Percentiles rank a stretch among this genome's conserved stretches.
These are phyloP conservation scores for Talaromyces verruculosus DNA, from an alignment of 2,329 filamentous ascomycete genomes.

Conservation along the genomic window DNA sequence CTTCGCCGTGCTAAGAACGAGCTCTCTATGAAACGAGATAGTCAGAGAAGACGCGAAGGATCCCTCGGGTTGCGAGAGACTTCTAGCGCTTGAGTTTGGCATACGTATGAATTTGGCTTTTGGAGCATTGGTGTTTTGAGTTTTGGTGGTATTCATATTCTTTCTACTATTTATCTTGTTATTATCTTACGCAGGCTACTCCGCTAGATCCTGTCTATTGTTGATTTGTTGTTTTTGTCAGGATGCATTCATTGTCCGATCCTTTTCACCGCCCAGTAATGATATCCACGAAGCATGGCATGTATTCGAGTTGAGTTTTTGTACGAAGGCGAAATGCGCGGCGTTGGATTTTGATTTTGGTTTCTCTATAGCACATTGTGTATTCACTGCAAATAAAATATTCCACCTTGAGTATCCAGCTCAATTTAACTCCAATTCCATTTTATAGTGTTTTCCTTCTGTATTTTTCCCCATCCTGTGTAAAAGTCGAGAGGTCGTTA, in stretches of 20 bases:
- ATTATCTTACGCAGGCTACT: background rate
- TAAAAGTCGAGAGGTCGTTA: background rate
- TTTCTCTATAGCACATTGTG: background rate
- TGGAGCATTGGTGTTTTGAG: slow-evolving; percentile 17
- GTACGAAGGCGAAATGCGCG: background rate
- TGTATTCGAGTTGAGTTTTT: slow-evolving; percentile 2
- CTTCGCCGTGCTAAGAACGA: slow-evolving; percentile 46
- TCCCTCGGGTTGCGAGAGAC: slow-evolving; percentile 1
- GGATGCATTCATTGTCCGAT: background rate
- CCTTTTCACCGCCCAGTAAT: slow-evolving; percentile 10
- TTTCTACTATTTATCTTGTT: background rate
- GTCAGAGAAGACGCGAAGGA: slow-evolving; percentile 13
- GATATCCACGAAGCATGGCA: slow-evolving; percentile 21
- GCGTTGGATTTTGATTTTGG: background rate
- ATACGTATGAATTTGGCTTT: background rate
- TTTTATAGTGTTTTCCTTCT: background rate
- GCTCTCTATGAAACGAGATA: slow-evolving; percentile 29
- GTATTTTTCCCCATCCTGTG: background rate
- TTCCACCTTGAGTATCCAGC: background rate
- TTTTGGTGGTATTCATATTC: background rate
- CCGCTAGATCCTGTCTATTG: background rate
- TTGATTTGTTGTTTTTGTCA: slow-evolving; percentile 4
- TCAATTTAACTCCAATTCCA: background rate
- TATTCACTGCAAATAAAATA: background rate
- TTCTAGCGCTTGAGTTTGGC: background rate